phyloP scores from a whole-genome alignment of 179 eudicot genomes.

The Spinacia oleracea region DNA sequence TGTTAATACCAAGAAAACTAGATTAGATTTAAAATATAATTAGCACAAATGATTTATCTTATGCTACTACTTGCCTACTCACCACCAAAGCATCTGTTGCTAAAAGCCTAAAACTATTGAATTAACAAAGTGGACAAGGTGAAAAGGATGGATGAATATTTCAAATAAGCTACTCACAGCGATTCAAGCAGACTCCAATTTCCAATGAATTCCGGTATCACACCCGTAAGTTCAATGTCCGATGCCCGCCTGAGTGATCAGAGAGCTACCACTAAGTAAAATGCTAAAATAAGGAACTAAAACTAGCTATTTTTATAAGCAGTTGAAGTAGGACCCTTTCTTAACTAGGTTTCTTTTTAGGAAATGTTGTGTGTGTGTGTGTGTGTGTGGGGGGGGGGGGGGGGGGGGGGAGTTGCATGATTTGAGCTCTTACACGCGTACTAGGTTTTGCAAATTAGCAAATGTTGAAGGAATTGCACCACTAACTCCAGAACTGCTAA shows the following conservation, averaged over 20 bases:
- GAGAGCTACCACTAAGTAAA: background rate
- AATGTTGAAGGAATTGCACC: constrained; percentile 60
- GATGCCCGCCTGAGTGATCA: constrained; percentile 62
- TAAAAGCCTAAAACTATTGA: background rate
- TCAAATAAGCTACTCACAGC: constrained; percentile 40
- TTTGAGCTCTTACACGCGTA: constrained; percentile 46
- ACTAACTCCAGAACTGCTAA: constrained; percentile 66
- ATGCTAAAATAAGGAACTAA: background rate
- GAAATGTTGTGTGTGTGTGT: no score
- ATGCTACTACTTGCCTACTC: background rate
- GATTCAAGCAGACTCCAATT: constrained; percentile 49
- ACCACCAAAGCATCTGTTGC: background rate
- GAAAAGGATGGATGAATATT: background rate
- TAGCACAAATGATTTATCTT: background rate
- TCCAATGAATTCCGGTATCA: constrained; percentile 71
- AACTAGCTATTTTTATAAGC: background rate
- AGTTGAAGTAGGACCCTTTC: background rate
- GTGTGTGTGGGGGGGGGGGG: background rate
- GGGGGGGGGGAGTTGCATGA: background rate
- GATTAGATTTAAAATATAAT: background rate
- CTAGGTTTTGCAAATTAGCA: constrained; percentile 45
- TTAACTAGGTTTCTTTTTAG: no score
- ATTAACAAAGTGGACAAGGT: background rate
- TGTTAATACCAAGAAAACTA: background rate
- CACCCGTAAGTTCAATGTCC: constrained; percentile 55